These are phyloP conservation scores for Chlamydomonas reinhardtii DNA, from an alignment of 163 green algal species.

Conservation along the genomic window DNA sequence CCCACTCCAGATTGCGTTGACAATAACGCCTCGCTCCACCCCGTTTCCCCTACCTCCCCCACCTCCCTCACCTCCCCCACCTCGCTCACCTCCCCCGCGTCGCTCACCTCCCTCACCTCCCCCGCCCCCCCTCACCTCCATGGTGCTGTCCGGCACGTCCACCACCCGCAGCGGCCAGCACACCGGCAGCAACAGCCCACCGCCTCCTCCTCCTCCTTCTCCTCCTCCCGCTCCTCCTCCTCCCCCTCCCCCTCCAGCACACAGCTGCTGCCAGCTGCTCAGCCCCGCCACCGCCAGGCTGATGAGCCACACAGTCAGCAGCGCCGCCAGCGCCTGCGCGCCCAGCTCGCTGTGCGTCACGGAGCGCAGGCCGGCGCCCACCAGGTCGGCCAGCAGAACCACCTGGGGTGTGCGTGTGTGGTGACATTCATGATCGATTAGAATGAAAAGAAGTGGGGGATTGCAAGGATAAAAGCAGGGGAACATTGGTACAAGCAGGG, in stretches of 20 bases:
- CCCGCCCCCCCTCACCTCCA: conserved; percentile 4
- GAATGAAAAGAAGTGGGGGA: too few species aligned
- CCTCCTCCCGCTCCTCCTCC: not conserved
- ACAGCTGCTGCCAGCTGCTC: conserved; percentile 36
- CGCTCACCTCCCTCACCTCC: too few species aligned
- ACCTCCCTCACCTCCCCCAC: too few species aligned
- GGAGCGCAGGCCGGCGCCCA: conserved; percentile 36
- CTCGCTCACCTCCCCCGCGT: too few species aligned
- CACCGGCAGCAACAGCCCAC: conserved; percentile 13
- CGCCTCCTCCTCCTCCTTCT: not conserved
- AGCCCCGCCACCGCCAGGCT: conserved; percentile 38
- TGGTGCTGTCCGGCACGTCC: conserved; percentile 54
- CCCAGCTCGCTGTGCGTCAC: conserved; percentile 5
- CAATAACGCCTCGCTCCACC: too few species aligned
- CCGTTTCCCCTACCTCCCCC: too few species aligned
- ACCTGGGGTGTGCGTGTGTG: conserved; percentile 28
- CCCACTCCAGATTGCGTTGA: too few species aligned
- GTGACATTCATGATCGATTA: too few species aligned
- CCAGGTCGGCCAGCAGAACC: conserved; percentile 47
- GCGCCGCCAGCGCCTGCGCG: conserved; percentile 37
- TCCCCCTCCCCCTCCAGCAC: not conserved
- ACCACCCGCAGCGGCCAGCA: conserved; percentile 57
- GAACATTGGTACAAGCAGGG: too few species aligned
- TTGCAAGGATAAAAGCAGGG: too few species aligned
- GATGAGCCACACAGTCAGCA: conserved; percentile 48